A percentile compares a stretch with the other conserved stretches of the same genome.
Conservation (phyloP, 176 grass and related monocot species). For the Bothriochloa decipiens region DNA sequence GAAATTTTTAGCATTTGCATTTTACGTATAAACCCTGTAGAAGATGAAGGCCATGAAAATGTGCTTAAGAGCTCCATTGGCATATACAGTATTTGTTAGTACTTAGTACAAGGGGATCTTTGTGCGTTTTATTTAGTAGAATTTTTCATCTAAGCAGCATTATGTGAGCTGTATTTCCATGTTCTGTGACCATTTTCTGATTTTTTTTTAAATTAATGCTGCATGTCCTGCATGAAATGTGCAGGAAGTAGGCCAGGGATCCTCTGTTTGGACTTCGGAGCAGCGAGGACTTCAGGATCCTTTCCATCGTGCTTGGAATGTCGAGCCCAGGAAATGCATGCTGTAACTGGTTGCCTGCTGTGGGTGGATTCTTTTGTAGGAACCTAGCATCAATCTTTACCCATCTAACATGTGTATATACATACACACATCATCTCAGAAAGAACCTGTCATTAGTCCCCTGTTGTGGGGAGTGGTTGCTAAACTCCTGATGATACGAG, state of each 20-base stretch:
- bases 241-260: not conserved
- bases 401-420: not conserved
- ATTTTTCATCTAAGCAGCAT: not conserved
- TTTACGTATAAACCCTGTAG: not conserved
- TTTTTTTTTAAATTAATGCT: not conserved
- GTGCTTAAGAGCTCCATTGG: not conserved
- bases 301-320: not conserved
- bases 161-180: not conserved
- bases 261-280: not conserved
- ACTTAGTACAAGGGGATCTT: not conserved
- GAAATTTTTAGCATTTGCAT: not conserved
- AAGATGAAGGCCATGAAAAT: not conserved
- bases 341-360: too few relatives aligned
- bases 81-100: not conserved
- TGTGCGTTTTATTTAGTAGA: not conserved
- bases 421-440: not conserved
- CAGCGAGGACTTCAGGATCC: not conserved
- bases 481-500: not conserved
- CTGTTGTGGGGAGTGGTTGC: not conserved
- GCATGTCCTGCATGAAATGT: not conserved
- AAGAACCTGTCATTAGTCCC: not conserved
- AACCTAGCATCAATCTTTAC: not conserved
- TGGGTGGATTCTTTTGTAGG: not conserved
- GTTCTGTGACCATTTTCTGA: not conserved
- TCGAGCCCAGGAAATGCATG: not conserved